These are phyloP conservation scores for Axilococcus clingmanii DNA, from an alignment of 139 green algal genomes.

Conservation along the genomic window DNA sequence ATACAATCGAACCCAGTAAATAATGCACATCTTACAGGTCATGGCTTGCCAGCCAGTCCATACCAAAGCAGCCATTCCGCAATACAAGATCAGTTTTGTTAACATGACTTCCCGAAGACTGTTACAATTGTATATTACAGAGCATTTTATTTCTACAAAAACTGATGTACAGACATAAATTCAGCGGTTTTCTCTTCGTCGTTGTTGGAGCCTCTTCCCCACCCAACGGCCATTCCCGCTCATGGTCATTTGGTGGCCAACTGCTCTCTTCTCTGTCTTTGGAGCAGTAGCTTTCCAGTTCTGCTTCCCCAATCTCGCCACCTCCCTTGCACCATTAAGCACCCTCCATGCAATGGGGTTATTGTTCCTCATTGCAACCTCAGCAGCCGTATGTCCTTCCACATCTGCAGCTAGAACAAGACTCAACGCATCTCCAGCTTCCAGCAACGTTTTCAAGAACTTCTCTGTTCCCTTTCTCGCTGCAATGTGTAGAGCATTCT, in stretches of 20 bases:
- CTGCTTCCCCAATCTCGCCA: neutral
- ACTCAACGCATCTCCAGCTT: conserved; percentile 10
- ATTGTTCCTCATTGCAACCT: conserved; percentile 12
- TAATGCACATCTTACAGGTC: too few species aligned
- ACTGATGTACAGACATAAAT: too few species aligned
- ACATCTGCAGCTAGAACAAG: neutral
- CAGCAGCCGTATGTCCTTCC: conserved; percentile 12
- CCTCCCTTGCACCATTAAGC: neutral
- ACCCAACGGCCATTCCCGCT: conserved; percentile 9
- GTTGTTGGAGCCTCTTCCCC: conserved; percentile 15
- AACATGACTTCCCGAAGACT: too few species aligned
- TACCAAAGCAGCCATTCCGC: too few species aligned
- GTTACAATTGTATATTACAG: too few species aligned
- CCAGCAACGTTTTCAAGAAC: conserved; percentile 43
- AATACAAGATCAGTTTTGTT: too few species aligned
- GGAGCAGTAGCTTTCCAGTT: conserved; percentile 3
- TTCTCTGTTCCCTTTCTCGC: conserved; percentile 49
- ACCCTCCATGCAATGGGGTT: conserved; percentile 7
- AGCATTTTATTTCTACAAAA: too few species aligned
- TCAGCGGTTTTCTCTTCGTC: too few species aligned
- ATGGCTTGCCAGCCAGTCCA: too few species aligned
- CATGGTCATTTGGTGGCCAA: conserved; percentile 1
- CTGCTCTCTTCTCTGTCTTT: conserved; percentile 2
- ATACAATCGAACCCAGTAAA: too few species aligned
- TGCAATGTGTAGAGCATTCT: conserved; percentile 65